Evolutionary conservation across 2,329 filamentous ascomycete species (phyloP), one percentile per base, ranked within the genome.

Genomic region (Truncatella angustata): DNA sequence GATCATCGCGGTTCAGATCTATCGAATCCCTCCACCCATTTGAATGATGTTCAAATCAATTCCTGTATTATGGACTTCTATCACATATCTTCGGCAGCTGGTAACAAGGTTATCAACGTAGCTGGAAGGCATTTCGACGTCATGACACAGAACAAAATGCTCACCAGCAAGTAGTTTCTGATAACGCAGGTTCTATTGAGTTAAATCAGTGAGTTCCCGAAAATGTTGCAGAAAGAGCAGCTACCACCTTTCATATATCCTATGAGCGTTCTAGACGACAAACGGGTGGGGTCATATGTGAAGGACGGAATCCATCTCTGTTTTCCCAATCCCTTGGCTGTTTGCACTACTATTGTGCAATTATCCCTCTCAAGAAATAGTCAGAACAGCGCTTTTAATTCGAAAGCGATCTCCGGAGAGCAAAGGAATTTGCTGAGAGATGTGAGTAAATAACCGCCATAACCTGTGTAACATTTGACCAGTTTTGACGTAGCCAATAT

Each of bases 181-280:
- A 60, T 56, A 10, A 47, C 57, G 4, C 60, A 53, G 23, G 46
- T 63, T 3, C 51, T 67, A 1, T 30, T 56, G 12, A 58, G 64
- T 5, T 62, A 64, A 28, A 21, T 66, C 5, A 50, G 52, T 12
- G 53, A 54, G 34, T 66, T 59, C 37, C 62, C 63, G 1, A 43
- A 18, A 14, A 58, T 62, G 61, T 40, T 66, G 26, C 54, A 58
- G 4, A 32, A 56, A 20, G 57, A 54, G 4, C 50, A 46, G 14
- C 54, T 66, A 0, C 64, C 64, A 2, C 60, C 63, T 2, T 66
- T 66, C 39, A 64, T 67, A n/a, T 59, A 60, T 39, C 62, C 65
- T 3, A 53, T 50, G 3, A 66, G 65, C 21, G 57, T 58, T 2
- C 40, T 60, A 20, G 51, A 60, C 6, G 50, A 50, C 14, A 42